Evolutionary conservation across 2,329 filamentous ascomycete genomes (phyloP).

Genomic region (Hypoxylon sp.): DNA sequence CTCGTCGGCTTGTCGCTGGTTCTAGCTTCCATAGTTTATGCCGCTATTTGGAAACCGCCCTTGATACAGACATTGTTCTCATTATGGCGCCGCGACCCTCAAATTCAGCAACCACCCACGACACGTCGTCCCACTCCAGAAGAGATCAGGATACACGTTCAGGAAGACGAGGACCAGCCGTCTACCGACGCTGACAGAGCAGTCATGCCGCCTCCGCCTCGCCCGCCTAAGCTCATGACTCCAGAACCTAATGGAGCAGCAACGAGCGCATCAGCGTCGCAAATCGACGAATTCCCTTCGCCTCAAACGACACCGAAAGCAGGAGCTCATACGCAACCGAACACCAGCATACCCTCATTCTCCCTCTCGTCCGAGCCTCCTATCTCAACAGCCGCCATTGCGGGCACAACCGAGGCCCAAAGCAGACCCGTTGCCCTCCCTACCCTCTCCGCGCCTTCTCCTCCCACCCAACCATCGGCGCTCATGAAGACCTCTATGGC

Average conservation of each 20-base stretch:
- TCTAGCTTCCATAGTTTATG: slow-evolving; percentile 71
- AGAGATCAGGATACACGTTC: slow-evolving; percentile 5
- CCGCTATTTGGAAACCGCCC: slow-evolving; percentile 68
- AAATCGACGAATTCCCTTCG: slow-evolving; percentile 29
- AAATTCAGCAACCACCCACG: slow-evolving; percentile 49
- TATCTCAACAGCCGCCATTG: slow-evolving; percentile 49
- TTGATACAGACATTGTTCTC: slow-evolving; percentile 63
- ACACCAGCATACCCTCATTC: slow-evolving; percentile 62
- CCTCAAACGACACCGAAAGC: slow-evolving; percentile 69
- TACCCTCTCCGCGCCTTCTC: slow-evolving; percentile 36
- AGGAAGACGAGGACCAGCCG: slow-evolving; percentile 20
- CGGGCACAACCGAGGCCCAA: slow-evolving; percentile 39
- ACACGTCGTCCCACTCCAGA: slow-evolving; percentile 36
- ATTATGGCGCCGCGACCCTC: slow-evolving; percentile 52
- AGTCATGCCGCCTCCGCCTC: slow-evolving; percentile 59
- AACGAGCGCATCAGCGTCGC: slow-evolving; percentile 22
- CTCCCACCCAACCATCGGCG: slow-evolving; percentile 20
- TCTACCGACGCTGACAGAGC: slow-evolving; percentile 53
- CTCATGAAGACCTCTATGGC: slow-evolving; percentile 35
- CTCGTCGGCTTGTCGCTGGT: slow-evolving; percentile 74
- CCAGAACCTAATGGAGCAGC: slow-evolving; percentile 16
- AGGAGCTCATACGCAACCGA: slow-evolving; percentile 46
- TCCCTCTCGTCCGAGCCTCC: slow-evolving; percentile 58
- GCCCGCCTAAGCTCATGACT: slow-evolving; percentile 44
- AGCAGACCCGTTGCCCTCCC: slow-evolving; percentile 32